These are phyloP conservation scores for Loxodes magnus DNA, from an alignment of 73 alveolate genomes.

Conservation along the genomic window DNA sequence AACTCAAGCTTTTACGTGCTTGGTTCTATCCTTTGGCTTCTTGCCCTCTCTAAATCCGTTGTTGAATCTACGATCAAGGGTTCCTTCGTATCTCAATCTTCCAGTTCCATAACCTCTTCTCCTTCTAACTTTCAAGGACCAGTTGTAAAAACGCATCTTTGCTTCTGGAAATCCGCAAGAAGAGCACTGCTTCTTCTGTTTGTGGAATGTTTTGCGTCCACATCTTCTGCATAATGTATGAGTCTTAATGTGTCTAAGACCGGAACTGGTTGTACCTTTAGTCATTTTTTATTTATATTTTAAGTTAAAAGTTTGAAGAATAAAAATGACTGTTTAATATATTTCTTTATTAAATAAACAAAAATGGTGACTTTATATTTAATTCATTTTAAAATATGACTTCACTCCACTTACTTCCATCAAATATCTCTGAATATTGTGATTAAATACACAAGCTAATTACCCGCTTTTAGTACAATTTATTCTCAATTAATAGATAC, in stretches of 20 bases:
- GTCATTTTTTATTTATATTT: no score
- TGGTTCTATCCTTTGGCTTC: slow-evolving; percentile 2
- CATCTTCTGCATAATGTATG: slow-evolving; percentile 51
- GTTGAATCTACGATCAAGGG: slow-evolving; percentile 31
- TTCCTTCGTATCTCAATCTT: slow-evolving; percentile 41
- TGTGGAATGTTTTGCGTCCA: slow-evolving; percentile 39
- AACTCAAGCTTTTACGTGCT: not conserved
- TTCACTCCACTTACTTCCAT: no score
- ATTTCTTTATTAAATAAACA: no score
- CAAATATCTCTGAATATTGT: no score
- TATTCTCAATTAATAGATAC: no score
- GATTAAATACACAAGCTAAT: no score
- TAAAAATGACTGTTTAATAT: no score
- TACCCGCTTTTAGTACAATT: no score
- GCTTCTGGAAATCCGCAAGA: slow-evolving; percentile 46
- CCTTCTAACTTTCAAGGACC: slow-evolving; percentile 37
- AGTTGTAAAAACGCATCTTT: slow-evolving; percentile 35
- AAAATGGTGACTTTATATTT: no score
- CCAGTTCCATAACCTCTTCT: slow-evolving; percentile 47
- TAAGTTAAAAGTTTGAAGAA: no score
- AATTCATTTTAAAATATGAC: no score
- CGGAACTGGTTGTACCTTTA: slow-evolving; percentile 40
- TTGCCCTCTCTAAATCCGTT: slow-evolving; percentile 40
- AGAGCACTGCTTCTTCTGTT: slow-evolving; percentile 36
- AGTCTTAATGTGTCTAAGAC: slow-evolving; percentile 37